phyloP scores from a whole-genome alignment of 78 protist genomes.

The Guillardia theta region DNA sequence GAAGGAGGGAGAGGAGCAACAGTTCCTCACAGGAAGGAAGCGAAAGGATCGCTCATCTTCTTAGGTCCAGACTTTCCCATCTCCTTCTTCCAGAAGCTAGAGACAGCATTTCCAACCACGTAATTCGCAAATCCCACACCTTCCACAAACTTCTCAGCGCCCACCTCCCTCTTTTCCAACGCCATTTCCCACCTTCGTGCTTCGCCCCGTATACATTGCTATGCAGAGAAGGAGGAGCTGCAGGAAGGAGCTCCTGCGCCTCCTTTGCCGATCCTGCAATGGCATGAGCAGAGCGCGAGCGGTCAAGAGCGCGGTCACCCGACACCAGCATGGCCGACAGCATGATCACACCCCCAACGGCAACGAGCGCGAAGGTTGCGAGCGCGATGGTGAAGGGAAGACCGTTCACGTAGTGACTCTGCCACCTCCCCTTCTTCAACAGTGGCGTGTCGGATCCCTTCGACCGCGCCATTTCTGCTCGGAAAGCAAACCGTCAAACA shows the following conservation, averaged over 20 bases:
- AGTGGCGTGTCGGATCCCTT: too few species aligned
- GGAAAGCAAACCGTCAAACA: too few species aligned
- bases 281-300: not conserved
- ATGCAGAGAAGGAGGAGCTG: not conserved
- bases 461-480: too few species aligned
- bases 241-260: not conserved
- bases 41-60: slow-evolving; percentile 6
- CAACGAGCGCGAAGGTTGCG: not conserved
- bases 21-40: not conserved
- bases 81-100: not conserved
- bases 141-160: too few species aligned
- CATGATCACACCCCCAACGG: not conserved
- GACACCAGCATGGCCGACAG: not conserved
- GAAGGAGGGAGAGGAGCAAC: not conserved
- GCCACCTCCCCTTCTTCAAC: too few species aligned
- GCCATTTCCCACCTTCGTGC: not conserved
- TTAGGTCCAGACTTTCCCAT: not conserved
- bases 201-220: not conserved
- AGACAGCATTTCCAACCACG: not conserved
- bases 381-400: not conserved
- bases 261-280: not conserved
- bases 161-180: too few species aligned
- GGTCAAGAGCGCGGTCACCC: not conserved
- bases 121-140: slow-evolving; percentile 20
- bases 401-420: not conserved